These are phyloP conservation scores for Notholithocarpus densiflorus DNA, from an alignment of 306 rosid genomes.

Conservation along the genomic window DNA sequence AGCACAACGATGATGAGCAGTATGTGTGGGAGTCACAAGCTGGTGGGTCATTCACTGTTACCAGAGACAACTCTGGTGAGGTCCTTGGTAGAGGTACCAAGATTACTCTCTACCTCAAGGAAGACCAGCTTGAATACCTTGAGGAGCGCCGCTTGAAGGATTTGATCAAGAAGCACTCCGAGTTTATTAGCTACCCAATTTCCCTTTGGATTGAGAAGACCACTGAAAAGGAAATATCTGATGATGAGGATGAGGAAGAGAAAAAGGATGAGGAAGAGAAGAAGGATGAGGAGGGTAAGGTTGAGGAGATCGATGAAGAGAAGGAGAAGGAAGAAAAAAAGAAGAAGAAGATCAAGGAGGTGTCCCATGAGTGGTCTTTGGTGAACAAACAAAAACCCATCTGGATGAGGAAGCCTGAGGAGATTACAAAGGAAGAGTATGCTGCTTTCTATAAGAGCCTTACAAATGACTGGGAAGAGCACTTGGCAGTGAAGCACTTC, in stretches of 20 bases:
- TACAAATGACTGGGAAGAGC: conserved; percentile 96
- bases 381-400: conserved; percentile 96
- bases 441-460: conserved; percentile 92
- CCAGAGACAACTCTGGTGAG: conserved; percentile 82
- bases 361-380: conserved; percentile 85
- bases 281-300: conserved; percentile 91
- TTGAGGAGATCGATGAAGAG: conserved; percentile 86
- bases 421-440: conserved; percentile 80
- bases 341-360: conserved; percentile 85
- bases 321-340: conserved; percentile 86
- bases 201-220: conserved; percentile 95
- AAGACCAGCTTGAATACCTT: conserved; percentile 91
- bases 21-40: conserved; percentile 98
- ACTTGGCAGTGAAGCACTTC: conserved; percentile 86
- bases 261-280: conserved; percentile 91
- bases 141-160: conserved; percentile 91
- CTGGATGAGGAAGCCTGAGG: conserved; percentile 99
- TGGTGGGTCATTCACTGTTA: conserved; percentile 89
- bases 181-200: conserved; percentile 95
- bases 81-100: conserved; percentile 83
- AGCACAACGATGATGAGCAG: conserved; percentile 96
- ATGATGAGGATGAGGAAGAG: conserved; percentile 90
- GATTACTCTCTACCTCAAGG: conserved; percentile 75
- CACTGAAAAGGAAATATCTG: conserved; percentile 86
- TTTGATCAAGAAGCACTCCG: conserved; percentile 89